Evolutionary conservation across 1,284 basidiomycete genomes (phyloP), one percentile per base, ranked within the genome.

Genomic region (Trichosporon sp.): DNA sequence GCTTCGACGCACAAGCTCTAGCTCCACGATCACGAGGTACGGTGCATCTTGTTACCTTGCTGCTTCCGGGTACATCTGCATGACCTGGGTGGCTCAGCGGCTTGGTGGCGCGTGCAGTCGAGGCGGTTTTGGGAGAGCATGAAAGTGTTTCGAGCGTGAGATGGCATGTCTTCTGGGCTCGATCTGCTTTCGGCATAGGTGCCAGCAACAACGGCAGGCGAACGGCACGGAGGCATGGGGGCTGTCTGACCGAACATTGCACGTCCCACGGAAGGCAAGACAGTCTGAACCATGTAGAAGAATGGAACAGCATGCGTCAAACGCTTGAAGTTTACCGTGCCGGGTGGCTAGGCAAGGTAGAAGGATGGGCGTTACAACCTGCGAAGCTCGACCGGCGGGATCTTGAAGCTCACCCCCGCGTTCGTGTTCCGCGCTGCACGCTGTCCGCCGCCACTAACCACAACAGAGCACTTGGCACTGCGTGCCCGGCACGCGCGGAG

Each of bases 261-360:
- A 21, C 51, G 21, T 54, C 51, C 51, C 21, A 54, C 21, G 11
- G 51, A 54, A 54, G 51, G 51, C 51, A 3, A 21, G 51, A 4
- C 14, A 19, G 21, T 16, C 12, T 21, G 10, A 21, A 26, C 51
- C 51, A 26, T 54, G 51, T 21, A 3, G 51, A 54, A 54, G 51
- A 54, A 54, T 54, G 51, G n/a, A 54, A 54, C 51, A 54, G 21
- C 51, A 54, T 54, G 51, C 51, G 51, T 16, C 51, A 54, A 54
- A 54, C 51, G 51, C 51, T 21, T 54, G 51, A 54, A 54, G n/a
- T 19, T 54, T 54, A 54, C 19, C 19, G 51, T 26, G 21, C 51
- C 51, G 51, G 51, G 3, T 54, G 51, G 51, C 7, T 4, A n/a
- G 10, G 38, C 38, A 6, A 7, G 38, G 2, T 12, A 40, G 8